phyloP scores from a whole-genome alignment of 192 early-diverging fungal genomes.

The Coemansia sp. region DNA sequence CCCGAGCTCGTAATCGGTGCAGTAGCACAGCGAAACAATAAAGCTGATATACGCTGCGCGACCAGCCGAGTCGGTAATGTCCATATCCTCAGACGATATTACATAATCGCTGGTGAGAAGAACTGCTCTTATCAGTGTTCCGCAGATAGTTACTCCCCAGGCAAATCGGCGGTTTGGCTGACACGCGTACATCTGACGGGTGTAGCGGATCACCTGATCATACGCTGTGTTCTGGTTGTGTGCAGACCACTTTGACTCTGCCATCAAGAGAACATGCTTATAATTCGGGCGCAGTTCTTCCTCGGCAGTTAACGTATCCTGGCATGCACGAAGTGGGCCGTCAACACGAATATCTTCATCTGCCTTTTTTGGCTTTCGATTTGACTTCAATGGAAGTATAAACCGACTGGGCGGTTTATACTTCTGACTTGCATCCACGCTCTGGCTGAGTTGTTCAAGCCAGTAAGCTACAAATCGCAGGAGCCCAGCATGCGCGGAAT shows the following conservation, averaged over 20 bases:
- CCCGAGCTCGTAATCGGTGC: neutral
- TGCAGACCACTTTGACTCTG: neutral
- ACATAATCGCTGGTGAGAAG: neutral
- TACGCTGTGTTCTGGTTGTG: neutral
- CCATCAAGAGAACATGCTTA: neutral
- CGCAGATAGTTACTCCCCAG: slow-evolving; percentile 5
- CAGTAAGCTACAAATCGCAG: too few relatives aligned
- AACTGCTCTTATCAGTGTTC: neutral
- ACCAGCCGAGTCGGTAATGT: neutral
- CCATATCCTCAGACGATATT: neutral
- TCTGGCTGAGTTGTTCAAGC: too few relatives aligned
- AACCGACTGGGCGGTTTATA: too few relatives aligned
- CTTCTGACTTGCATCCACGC: too few relatives aligned
- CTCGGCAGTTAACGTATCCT: neutral
- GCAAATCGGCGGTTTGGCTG: slow-evolving; percentile 20
- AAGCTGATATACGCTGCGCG: neutral
- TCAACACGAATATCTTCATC: neutral
- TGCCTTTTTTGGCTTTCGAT: too few relatives aligned
- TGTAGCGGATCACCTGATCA: slow-evolving; percentile 10
- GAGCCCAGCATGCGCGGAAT: too few relatives aligned
- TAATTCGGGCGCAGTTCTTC: neutral
- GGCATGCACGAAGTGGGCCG: neutral
- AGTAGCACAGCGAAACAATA: slow-evolving; percentile 9
- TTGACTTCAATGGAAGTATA: too few relatives aligned
- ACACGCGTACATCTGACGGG: neutral